A percentile compares a stretch with the other conserved stretches of the same genome.
phyloP scores from a whole-genome alignment of 2,329 filamentous ascomycete genomes.

The Neofusicoccum sp. region DNA sequence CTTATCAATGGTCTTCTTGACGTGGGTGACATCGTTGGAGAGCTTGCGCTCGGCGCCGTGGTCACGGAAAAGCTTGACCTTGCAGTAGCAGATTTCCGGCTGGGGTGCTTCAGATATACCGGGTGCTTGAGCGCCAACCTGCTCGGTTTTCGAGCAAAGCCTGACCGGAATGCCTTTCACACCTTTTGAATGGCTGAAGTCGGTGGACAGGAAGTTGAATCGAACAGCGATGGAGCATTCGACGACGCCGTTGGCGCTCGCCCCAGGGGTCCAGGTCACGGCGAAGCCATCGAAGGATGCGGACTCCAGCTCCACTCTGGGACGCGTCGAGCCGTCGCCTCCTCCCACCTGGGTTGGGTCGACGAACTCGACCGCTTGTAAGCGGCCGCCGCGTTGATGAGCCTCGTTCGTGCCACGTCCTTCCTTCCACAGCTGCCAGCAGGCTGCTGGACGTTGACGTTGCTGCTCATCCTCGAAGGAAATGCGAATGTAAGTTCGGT shows the following conservation, averaged over 20 bases:
- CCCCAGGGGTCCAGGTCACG: constrained; percentile 76
- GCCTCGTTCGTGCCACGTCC: constrained; percentile 93
- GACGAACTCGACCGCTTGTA: constrained; percentile 94
- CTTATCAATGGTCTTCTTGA: constrained; percentile 96
- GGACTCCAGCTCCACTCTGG: constrained; percentile 49
- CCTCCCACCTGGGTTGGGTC: constrained; percentile 59
- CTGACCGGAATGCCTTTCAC: constrained; percentile 96
- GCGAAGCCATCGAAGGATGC: constrained; percentile 93
- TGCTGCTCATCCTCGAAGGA: constrained; percentile 97
- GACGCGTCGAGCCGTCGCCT: constrained; percentile 48
- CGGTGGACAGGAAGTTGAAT: constrained; percentile 97
- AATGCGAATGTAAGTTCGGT: constrained; percentile 89
- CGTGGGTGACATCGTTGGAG: constrained; percentile 89
- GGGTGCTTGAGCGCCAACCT: constrained; percentile 44
- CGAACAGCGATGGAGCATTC: constrained; percentile 88
- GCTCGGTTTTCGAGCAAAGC: constrained; percentile 84
- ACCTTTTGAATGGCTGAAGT: constrained; percentile 98
- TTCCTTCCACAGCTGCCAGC: constrained; percentile 95
- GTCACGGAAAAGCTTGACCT: constrained; percentile 94
- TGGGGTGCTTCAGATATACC: constrained; percentile 49
- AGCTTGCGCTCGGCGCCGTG: constrained; percentile 94
- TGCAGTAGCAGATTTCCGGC: constrained; percentile 84
- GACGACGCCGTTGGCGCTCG: constrained; percentile 59
- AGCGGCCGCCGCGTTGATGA: constrained; percentile 85
- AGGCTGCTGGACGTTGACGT: constrained; percentile 73